These are phyloP conservation scores for Myriosclerotinia curreyana DNA, from an alignment of 2,329 filamentous ascomycete species.

Conservation along the genomic window DNA sequence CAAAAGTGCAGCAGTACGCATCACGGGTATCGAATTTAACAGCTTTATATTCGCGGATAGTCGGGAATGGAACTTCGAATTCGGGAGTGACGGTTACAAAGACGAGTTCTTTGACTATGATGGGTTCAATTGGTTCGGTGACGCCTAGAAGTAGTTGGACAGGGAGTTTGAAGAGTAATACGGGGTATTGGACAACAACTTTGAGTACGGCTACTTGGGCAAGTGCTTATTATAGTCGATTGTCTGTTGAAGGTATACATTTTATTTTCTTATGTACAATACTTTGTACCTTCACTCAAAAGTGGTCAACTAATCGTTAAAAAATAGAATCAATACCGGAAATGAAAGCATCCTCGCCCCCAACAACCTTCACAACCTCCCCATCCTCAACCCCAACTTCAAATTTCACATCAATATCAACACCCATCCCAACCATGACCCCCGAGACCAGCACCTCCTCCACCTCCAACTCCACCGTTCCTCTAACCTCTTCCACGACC, in stretches of 20 bases:
- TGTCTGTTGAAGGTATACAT: constrained; percentile 18
- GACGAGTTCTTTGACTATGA: neutral
- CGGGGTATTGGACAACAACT: constrained; percentile 17
- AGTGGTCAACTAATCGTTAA: neutral
- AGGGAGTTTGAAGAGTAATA: neutral
- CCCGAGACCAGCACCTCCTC: neutral
- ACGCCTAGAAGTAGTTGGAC: constrained; percentile 10
- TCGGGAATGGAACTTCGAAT: constrained; percentile 2
- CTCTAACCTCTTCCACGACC: constrained; percentile 11
- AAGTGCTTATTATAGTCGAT: constrained; percentile 19
- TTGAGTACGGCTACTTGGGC: constrained; percentile 23
- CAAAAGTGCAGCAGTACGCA: constrained; percentile 26
- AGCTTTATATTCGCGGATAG: constrained; percentile 14
- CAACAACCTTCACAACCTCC: neutral
- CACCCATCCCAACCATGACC: neutral
- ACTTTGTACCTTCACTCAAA: neutral
- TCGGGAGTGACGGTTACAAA: constrained; percentile 4
- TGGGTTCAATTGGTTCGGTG: neutral
- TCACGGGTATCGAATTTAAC: constrained; percentile 31
- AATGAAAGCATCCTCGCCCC: neutral
- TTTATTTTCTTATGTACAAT: neutral
- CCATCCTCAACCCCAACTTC: neutral
- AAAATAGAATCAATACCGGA: constrained; percentile 9
- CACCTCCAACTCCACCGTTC: constrained; percentile 1
- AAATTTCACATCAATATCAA: neutral